Evolutionary conservation across 1,284 basidiomycete species (phyloP).

Genomic region (Sporisorium graminicola): DNA sequence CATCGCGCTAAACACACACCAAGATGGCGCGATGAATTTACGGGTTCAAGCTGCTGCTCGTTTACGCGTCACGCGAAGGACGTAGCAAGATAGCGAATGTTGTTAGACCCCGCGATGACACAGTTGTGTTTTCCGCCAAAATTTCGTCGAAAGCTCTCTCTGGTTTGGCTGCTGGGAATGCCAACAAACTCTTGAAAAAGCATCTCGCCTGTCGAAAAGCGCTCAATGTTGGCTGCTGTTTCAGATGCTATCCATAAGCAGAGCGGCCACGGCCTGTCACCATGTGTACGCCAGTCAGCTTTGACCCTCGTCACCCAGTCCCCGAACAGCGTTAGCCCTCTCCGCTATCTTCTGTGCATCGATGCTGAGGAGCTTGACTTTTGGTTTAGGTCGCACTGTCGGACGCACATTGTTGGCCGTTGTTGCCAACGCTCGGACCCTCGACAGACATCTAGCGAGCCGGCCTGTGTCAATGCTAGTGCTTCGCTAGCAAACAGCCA

Average conservation of each 20-base stretch:
- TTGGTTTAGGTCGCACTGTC: not conserved
- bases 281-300: not conserved
- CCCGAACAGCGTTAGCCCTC: not conserved
- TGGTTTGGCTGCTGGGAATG: not conserved
- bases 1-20: no score
- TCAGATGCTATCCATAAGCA: not conserved
- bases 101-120: not conserved
- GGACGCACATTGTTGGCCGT: not conserved
- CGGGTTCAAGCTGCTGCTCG: no score
- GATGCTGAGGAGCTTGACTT: no score
- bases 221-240: not conserved
- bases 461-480: not conserved
- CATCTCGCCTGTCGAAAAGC: constrained; percentile 1
- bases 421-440: constrained; percentile 2
- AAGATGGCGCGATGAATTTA: constrained; percentile 2
- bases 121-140: not conserved
- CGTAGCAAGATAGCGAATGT: not conserved
- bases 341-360: not conserved
- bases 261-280: not conserved
- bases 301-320: not conserved
- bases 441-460: not conserved
- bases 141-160: not conserved
- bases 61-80: constrained; percentile 32
- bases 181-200: no score
- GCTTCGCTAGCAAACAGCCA: no score